Evolutionary conservation across 179 eudicot genomes (phyloP), one percentile per base, ranked within the genome.

Genomic region (Carnegiea gigantea): DNA sequence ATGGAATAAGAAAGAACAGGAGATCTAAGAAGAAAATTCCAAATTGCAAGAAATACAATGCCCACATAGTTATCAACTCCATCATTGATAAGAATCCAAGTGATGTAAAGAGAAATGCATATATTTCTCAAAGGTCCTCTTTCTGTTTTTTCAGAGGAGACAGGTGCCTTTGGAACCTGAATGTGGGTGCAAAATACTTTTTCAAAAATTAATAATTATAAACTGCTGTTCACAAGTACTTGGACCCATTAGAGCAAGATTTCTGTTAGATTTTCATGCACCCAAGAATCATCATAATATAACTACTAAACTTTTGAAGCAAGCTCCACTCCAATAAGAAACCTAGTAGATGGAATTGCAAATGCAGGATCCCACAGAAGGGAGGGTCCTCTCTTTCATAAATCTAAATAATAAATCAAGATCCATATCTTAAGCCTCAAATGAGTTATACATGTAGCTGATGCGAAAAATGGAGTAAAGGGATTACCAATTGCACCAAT

Each of bases 401-500:
- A 6, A 18, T 57, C 62, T 57, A 20, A 17, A 51, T 0, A 11
- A 51, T 51, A 51, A 17, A 51, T 9, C 17, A 51, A 57, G 62
- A 15, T 24, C 36, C 26, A 4, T 49, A n/a, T 81, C 14, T n/a
- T 64, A 64, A 9, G 30, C 30, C 24, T 64, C 73, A 26, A 23
- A 24, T 30, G 73, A 68, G 26, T 28, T 68, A 26, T 30, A 68
- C 73, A 70, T 44, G 15, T 36, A 70, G 43, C 43, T 70, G 44
- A 36, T 36, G 43, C 1, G 1, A 76, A 33, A 14, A 23, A 43
- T 49, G 21, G 43, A 59, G 43, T 33, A 65, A 60, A 28, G 59
- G 18, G 73, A 82, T 76, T 87, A 95, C 99, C 99, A 71, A 95
- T 91, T 71, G 99, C 98, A 79, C 98, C 99, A 89, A 96, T 92